Base-by-base conservation (phyloP, 1,139 yeast species). In the Pichia sp. region DNA sequence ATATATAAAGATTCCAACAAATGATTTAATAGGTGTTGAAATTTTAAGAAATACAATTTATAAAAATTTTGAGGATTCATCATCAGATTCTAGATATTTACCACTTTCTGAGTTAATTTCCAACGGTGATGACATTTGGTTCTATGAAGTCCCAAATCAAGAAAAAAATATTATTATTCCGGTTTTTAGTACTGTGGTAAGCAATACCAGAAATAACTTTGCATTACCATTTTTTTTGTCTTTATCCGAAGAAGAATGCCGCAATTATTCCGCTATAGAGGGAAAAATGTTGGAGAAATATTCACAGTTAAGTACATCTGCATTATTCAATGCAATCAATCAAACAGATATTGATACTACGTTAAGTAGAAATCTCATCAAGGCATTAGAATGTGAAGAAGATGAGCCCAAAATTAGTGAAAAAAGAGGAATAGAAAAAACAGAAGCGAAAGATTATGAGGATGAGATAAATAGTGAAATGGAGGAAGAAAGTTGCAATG, bases 161-260 rank as follows among this genome's bases (percentile, higher is more conserved):
- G 22, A 32, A 3, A 62, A 62, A 2, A 82, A 79, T 51, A 53
- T 80, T 16, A 70, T 86, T 30, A 70, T 87, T 4, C 96, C 96
- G 0, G 86, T 87, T 0, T 67, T 80, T 47, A 82, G 74, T 58
- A 71, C 82, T 1, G 69, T 69, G 1, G 65, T 69, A 16, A 76
- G 74, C 45, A 69, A 55, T 45, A 74, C 51, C 45, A 49, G 51
- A 23, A 55, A 51, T 10, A 58, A 57, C 10, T 84, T 86, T 65
- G 94, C 89, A 2, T 63, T 82, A 3, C 97, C 97, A 2, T 77
- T 87, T 55, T 82, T 87, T 57, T 69, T 87, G 34, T 73, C 80
- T 0, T 35, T 58, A n/a, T 64, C 73, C 5, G 68, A 65, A 29
- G 65, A 67, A 11, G 82, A 81, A 45, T 62, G 70, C 2, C 70